phyloP scores from a whole-genome alignment of 2,329 filamentous ascomycete genomes.

The Cytospora schulzeri region DNA sequence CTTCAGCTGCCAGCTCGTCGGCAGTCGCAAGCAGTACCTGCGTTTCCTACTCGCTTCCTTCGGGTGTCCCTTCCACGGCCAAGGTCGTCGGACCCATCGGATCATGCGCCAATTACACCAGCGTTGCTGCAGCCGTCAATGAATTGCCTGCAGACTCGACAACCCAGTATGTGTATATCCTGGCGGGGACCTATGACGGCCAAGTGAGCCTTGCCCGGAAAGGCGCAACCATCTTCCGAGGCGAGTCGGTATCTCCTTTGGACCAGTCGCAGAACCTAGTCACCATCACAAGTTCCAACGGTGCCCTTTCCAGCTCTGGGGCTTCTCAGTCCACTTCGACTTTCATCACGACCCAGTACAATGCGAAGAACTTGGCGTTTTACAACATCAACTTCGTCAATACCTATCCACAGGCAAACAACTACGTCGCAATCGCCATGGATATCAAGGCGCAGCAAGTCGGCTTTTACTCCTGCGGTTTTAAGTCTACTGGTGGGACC shows the following conservation, averaged over 20 bases:
- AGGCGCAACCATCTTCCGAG: constrained; percentile 49
- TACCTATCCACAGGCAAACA: constrained; percentile 23
- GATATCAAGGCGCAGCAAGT: constrained; percentile 15
- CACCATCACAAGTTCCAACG: constrained; percentile 36
- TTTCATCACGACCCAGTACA: constrained; percentile 35
- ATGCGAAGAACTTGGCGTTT: constrained; percentile 34
- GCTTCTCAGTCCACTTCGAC: constrained; percentile 31
- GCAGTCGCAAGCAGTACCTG: background rate
- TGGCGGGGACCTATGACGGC: constrained; percentile 54
- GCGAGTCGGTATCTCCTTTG: constrained; percentile 47
- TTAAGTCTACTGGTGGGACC: constrained; percentile 24
- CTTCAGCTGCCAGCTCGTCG: background rate
- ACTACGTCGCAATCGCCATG: constrained; percentile 25
- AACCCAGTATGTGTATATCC: constrained; percentile 55
- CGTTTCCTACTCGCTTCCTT: background rate
- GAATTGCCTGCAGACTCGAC: constrained; percentile 46
- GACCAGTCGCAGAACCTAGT: constrained; percentile 51
- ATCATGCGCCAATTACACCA: constrained; percentile 32
- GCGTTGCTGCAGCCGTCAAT: constrained; percentile 49
- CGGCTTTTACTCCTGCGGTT: constrained; percentile 22
- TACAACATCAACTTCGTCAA: constrained; percentile 37
- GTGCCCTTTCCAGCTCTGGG: constrained; percentile 26
- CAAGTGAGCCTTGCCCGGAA: constrained; percentile 51
- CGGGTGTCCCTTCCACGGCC: constrained; percentile 24
- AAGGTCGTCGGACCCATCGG: constrained; percentile 25